These are phyloP conservation scores for Trichosporon asahii DNA, from an alignment of 1,284 basidiomycete species.

Conservation along the genomic window DNA sequence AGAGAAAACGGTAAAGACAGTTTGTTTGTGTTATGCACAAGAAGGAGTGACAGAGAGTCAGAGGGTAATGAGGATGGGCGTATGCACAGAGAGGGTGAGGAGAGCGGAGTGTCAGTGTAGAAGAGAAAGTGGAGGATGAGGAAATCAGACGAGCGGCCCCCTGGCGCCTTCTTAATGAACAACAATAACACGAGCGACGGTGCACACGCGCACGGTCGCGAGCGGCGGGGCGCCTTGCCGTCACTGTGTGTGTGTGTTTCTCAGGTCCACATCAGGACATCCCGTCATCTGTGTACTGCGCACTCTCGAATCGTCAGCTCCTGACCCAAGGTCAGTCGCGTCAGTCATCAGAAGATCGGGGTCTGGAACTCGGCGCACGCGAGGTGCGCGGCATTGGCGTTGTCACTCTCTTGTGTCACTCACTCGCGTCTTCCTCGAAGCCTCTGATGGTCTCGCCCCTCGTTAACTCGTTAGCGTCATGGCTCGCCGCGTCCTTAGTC, in stretches of 20 bases:
- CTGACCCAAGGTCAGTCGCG: not conserved
- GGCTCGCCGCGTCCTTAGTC: not conserved
- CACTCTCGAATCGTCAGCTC: not conserved
- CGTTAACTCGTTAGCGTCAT: not conserved
- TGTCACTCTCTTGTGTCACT: not conserved
- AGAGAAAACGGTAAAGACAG: not conserved
- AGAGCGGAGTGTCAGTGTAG: not conserved
- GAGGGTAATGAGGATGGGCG: not conserved
- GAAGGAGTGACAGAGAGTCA: not conserved
- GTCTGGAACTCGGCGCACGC: not conserved
- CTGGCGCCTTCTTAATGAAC: not conserved
- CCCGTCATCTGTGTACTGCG: not conserved
- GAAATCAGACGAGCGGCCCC: not conserved
- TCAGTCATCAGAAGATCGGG: not conserved
- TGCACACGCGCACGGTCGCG: not conserved
- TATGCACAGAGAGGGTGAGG: not conserved
- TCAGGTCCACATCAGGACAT: not conserved
- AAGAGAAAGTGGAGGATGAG: not conserved
- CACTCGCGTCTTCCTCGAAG: not conserved
- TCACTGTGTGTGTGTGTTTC: not conserved
- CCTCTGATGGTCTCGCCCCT: not conserved
- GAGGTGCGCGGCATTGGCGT: not conserved
- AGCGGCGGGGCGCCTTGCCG: not conserved
- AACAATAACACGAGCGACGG: not conserved
- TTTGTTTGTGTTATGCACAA: constrained; percentile 3